Base-by-base conservation (phyloP, 805 yeast species). In the Jamesozyma rosinii region DNA sequence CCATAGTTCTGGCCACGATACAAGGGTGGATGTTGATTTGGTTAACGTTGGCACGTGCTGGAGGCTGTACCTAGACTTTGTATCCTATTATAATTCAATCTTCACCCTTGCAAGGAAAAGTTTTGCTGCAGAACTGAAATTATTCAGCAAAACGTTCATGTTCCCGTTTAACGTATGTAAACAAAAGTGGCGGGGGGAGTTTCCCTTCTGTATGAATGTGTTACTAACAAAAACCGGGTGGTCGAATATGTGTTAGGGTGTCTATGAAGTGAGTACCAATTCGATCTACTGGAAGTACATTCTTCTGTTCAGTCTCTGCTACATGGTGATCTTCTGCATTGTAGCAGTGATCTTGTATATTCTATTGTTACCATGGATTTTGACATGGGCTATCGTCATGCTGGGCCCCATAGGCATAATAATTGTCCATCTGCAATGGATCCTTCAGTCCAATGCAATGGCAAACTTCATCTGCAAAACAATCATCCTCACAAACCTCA, bases 331-430 rank as follows among this genome's bases (percentile, higher is more conserved):
- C 11, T 59, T 59, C 32, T 21, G 47, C 1, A 46, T 51, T 1
- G 52, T 58, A 13, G 60, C 49, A 1, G 40, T 47, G 8, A 34
- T 54, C 1, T 51, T 57, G 30, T 58, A 60, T 41, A 36, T 57
- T 8, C n/a, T 53, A 2, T 20, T 61, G 1, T 44, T 63, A 20
- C 67, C 68, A 2, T 36, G 56, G 3, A 37, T 57, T 15, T 10
- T 38, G 4, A 9, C 41, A 14, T 27, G 35, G 13, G 22, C 34
- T 3, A 22, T 42, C 10, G 11, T 60, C 10, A 35, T 59, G 5
- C 41, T 61, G 30, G 67, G 68, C 1, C 65, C 66, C 5, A 32
- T 61, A 36, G 66, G 68, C 8, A 37, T 58, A 13, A 32, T 57
- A 2, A 41, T 60, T 21, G 61, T 55, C 13, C 58, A 57, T 31